These are phyloP conservation scores for Persicaria maculosa DNA, from an alignment of 148 eudicot species.

Conservation along the genomic window DNA sequence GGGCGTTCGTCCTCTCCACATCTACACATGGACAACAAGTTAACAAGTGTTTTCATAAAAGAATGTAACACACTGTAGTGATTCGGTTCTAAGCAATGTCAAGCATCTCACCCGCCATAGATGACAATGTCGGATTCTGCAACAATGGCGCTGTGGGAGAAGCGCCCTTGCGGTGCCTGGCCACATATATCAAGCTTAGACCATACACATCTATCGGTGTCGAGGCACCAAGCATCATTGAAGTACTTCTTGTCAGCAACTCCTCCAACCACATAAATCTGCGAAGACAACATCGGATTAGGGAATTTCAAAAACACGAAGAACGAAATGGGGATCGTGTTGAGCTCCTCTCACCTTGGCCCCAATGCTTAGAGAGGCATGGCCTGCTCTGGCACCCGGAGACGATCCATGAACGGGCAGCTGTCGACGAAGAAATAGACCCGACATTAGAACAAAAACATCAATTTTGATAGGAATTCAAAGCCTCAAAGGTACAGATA, in stretches of 20 bases:
- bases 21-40: slow-evolving; percentile 20
- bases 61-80: too few species aligned
- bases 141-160: slow-evolving; percentile 73
- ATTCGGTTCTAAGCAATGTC: not conserved
- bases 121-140: slow-evolving; percentile 47
- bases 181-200: slow-evolving; percentile 50
- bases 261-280: slow-evolving; percentile 78
- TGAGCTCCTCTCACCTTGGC: slow-evolving; percentile 41
- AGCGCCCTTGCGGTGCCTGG: slow-evolving; percentile 74
- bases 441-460: not conserved
- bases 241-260: slow-evolving; percentile 81
- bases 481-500: not conserved
- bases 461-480: not conserved
- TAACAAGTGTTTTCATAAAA: not conserved
- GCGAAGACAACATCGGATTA: not conserved
- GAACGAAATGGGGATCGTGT: not conserved
- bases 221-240: slow-evolving; percentile 75
- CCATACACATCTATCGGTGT: slow-evolving; percentile 48
- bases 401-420: slow-evolving; percentile 48
- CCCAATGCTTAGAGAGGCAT: slow-evolving; percentile 62
- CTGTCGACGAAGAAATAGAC: slow-evolving; percentile 20
- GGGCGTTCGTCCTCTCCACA: slow-evolving; percentile 96
- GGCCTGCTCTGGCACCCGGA: slow-evolving; percentile 93
- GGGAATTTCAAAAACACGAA: not conserved
- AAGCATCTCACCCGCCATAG: slow-evolving; percentile 64